Percentiles rank a stretch among this genome's conserved stretches.
Conservation (phyloP, 352 stramenopile species). For the Pythium utonaiense region DNA sequence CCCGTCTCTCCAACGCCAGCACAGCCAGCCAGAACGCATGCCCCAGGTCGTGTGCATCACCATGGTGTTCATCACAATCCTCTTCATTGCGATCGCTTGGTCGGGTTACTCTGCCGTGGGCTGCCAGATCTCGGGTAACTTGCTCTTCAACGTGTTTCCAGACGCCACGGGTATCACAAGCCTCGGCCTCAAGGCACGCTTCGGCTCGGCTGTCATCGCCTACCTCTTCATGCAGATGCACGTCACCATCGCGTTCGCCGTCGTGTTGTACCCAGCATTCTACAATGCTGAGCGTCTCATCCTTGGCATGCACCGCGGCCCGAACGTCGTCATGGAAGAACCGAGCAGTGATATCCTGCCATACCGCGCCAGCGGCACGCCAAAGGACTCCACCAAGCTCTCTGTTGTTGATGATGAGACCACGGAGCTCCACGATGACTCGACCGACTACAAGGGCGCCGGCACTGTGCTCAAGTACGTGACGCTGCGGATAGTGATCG, state of each 20-base stretch:
- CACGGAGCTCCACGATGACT: conserved; percentile 23
- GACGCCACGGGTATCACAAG: conserved; percentile 28
- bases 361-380: conserved; percentile 17
- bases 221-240: conserved; percentile 63
- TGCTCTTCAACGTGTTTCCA: conserved; percentile 36
- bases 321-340: conserved; percentile 24
- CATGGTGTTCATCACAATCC: conserved; percentile 21
- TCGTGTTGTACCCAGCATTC: conserved; percentile 49
- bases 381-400: conserved; percentile 3
- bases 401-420: conserved; percentile 17
- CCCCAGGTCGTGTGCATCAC: conserved; percentile 26
- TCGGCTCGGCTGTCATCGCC: conserved; percentile 42
- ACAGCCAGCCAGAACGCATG: conserved; percentile 25
- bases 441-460: conserved; percentile 33
- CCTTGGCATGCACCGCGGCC: conserved; percentile 55
- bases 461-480: conserved; percentile 28
- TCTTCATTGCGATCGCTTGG: conserved; percentile 26
- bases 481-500: conserved; percentile 48
- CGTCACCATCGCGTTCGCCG: conserved; percentile 40
- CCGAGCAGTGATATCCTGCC: conserved; percentile 15
- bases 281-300: conserved; percentile 58
- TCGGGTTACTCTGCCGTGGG: conserved; percentile 21
- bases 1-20: conserved; percentile 16
- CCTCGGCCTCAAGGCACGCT: conserved; percentile 43
- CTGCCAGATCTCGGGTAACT: conserved; percentile 27